These are phyloP conservation scores for Collybia nuda DNA, from an alignment of 768 basidiomycete species.

Conservation along the genomic window DNA sequence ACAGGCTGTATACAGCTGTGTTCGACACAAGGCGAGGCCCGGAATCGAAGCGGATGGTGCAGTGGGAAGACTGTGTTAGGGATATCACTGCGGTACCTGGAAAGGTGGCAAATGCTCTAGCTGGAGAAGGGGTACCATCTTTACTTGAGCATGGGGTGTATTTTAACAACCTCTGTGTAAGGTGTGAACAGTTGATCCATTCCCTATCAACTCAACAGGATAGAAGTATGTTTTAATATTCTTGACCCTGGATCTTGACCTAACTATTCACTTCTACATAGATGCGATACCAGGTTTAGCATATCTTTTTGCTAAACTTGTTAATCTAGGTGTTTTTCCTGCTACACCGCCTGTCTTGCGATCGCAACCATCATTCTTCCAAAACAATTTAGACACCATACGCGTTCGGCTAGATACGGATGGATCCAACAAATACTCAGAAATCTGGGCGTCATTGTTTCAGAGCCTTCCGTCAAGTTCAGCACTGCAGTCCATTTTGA, in stretches of 20 bases:
- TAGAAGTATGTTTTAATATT: slow-evolving; percentile 38
- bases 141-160: slow-evolving; percentile 50
- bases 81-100: slow-evolving; percentile 64
- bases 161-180: slow-evolving; percentile 49
- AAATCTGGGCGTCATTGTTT: slow-evolving; percentile 49
- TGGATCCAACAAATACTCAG: slow-evolving; percentile 36
- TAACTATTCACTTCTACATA: slow-evolving; percentile 12
- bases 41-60: slow-evolving; percentile 26
- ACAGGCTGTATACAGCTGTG: slow-evolving; percentile 53
- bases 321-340: slow-evolving; percentile 68
- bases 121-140: slow-evolving; percentile 41
- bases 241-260: slow-evolving; percentile 1
- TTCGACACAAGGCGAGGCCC: slow-evolving; percentile 34
- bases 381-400: slow-evolving; percentile 46
- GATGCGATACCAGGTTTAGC: slow-evolving; percentile 41
- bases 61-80: slow-evolving; percentile 80
- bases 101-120: slow-evolving; percentile 76
- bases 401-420: slow-evolving; percentile 33
- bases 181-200: slow-evolving; percentile 52
- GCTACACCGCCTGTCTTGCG: slow-evolving; percentile 42
- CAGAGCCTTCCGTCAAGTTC: slow-evolving; percentile 47
- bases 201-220: slow-evolving; percentile 34
- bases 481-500: slow-evolving; percentile 56
- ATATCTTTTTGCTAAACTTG: slow-evolving; percentile 65
- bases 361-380: slow-evolving; percentile 76